Conservation (phyloP, 2,329 filamentous ascomycete genomes). For the Talaromyces piceae region DNA sequence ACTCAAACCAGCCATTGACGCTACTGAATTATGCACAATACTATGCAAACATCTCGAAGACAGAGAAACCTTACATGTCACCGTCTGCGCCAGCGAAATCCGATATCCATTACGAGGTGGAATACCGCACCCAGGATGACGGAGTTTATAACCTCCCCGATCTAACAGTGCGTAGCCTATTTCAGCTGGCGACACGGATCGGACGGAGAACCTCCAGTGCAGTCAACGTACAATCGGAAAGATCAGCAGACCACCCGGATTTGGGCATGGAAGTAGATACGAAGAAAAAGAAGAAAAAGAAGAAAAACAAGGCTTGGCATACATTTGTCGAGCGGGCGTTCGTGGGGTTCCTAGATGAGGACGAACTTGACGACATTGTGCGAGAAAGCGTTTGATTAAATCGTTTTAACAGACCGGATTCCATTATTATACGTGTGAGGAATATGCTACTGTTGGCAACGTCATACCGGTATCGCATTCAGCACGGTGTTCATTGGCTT, state of each 20-base stretch:
- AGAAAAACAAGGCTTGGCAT: conserved; percentile 62
- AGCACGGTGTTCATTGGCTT: too few species aligned
- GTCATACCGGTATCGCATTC: too few species aligned
- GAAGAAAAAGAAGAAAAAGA: conserved; percentile 42
- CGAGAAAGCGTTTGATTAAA: too few species aligned
- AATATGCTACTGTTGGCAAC: too few species aligned
- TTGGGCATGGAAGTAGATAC: conserved; percentile 37
- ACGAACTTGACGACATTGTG: conserved; percentile 49
- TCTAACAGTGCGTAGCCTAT: conserved; percentile 73
- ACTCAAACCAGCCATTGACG: conserved; percentile 75
- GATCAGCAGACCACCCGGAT: conserved; percentile 36
- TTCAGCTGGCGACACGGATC: conserved; percentile 74
- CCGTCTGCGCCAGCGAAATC: conserved; percentile 18
- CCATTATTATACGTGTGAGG: too few species aligned
- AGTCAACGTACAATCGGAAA: conserved; percentile 36
- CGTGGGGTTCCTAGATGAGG: conserved; percentile 61
- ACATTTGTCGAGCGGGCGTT: conserved; percentile 73
- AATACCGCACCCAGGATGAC: conserved; percentile 80
- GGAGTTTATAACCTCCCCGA: conserved; percentile 67
- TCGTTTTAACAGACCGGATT: too few species aligned
- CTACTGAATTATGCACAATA: conserved; percentile 80
- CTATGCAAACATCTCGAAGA: conserved; percentile 83
- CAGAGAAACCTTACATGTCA: conserved; percentile 63
- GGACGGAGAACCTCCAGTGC: conserved; percentile 42
- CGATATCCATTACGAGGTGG: conserved; percentile 69